A percentile compares a stretch with the other conserved stretches of the same genome.
phyloP scores from a whole-genome alignment of 306 rosid genomes.

The Abrus pulchellus region DNA sequence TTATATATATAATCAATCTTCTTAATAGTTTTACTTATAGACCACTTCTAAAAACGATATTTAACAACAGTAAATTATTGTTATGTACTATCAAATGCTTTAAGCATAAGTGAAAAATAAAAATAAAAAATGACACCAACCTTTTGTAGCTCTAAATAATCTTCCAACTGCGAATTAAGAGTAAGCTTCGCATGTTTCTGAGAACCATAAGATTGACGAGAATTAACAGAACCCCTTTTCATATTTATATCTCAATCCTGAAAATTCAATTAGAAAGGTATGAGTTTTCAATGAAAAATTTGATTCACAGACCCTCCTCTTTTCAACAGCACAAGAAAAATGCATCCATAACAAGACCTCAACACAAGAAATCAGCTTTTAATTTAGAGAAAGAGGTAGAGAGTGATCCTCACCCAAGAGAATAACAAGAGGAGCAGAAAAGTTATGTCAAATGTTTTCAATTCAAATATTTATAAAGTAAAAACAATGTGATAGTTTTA shows the following conservation, averaged over 20 bases:
- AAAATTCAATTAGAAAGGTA: conserved; percentile 2
- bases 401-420: no score
- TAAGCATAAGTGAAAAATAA: not conserved
- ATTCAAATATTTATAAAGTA: no score
- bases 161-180: conserved; percentile 39
- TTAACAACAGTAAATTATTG: no score
- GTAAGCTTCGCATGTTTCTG: conserved; percentile 30
- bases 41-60: no score
- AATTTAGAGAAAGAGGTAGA: not conserved
- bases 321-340: not conserved
- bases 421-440: no score
- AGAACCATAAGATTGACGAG: conserved; percentile 38
- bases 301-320: not conserved
- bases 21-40: no score
- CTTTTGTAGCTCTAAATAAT: conserved; percentile 66
- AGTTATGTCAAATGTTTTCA: no score
- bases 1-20: no score
- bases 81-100: no score
- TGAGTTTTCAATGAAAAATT: not conserved
- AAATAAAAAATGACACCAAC: conserved; percentile 41
- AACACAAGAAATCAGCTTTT: not conserved
- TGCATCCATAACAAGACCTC: not conserved
- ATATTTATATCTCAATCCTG: conserved; percentile 39
- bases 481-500: no score
- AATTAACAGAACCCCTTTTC: conserved; percentile 52